Conservation (phyloP, 2,329 filamentous ascomycete genomes). For the Exophiala aquamarina region DNA sequence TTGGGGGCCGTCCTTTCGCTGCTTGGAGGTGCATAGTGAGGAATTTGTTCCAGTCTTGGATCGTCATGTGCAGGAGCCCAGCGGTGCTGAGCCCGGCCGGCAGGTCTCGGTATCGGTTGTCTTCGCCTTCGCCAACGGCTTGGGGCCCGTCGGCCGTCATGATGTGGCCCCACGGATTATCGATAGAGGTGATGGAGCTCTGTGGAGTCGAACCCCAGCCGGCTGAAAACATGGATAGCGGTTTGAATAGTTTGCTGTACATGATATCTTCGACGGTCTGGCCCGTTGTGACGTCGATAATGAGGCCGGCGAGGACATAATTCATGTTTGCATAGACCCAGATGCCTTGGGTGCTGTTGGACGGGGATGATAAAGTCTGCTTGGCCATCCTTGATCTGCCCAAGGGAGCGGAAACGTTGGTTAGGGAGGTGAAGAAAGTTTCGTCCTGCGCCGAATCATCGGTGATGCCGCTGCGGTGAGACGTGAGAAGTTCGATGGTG, state of each 20-base stretch:
- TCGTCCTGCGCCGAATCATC: constrained; percentile 1
- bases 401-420: neutral
- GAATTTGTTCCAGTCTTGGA: constrained; percentile 5
- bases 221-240: neutral
- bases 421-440: neutral
- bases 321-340: constrained; percentile 8
- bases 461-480: constrained; percentile 2
- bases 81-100: constrained; percentile 3
- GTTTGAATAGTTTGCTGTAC: neutral
- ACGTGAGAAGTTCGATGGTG: constrained; percentile 4
- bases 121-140: neutral
- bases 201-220: constrained; percentile 3
- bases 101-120: neutral
- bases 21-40: neutral
- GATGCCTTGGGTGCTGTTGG: neutral
- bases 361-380: neutral
- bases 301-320: constrained; percentile 6
- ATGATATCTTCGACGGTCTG: neutral
- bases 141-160: neutral
- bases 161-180: constrained; percentile 5
- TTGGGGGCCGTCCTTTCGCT: neutral
- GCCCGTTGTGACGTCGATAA: constrained; percentile 1
- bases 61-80: neutral
- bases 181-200: neutral
- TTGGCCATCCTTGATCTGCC: neutral